These are phyloP conservation scores for Cryptosporidium sp. DNA, from an alignment of 169 alveolate species.

Conservation along the genomic window DNA sequence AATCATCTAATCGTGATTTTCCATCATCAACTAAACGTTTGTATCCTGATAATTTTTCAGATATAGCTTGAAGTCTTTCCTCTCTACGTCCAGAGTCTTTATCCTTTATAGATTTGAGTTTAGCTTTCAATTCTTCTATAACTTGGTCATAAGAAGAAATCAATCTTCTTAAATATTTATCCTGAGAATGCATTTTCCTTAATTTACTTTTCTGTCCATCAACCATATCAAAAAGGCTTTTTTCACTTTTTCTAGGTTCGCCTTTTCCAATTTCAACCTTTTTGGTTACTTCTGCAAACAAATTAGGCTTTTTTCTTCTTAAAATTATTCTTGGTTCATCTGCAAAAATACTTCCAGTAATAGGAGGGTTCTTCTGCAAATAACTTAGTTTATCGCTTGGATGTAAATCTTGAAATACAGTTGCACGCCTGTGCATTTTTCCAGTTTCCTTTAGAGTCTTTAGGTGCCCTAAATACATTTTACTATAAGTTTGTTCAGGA, in stretches of 20 bases:
- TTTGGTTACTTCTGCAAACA: not conserved
- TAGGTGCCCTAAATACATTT: not conserved
- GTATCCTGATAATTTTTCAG: not conserved
- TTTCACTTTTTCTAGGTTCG: not conserved
- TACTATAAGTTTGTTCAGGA: not conserved
- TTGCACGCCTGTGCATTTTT: not conserved
- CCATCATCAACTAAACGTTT: no score
- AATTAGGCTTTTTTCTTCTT: constrained; percentile 9
- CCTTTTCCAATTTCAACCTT: not conserved
- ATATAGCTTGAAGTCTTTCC: not conserved
- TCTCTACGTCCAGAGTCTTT: not conserved
- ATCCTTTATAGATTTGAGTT: not conserved
- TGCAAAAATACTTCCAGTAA: constrained; percentile 15
- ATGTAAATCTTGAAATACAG: not conserved
- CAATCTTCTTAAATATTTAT: not conserved
- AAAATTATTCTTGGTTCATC: constrained; percentile 12
- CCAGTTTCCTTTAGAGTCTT: not conserved
- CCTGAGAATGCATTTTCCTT: not conserved
- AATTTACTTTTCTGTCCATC: not conserved
- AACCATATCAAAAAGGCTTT: not conserved
- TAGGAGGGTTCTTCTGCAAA: constrained; percentile 34
- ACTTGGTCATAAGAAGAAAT: not conserved
- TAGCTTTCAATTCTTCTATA: not conserved
- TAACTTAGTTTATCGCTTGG: not conserved
- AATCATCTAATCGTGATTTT: no score